Conservation (phyloP, 2,329 filamentous ascomycete species). For the Penicillium sp. region DNA sequence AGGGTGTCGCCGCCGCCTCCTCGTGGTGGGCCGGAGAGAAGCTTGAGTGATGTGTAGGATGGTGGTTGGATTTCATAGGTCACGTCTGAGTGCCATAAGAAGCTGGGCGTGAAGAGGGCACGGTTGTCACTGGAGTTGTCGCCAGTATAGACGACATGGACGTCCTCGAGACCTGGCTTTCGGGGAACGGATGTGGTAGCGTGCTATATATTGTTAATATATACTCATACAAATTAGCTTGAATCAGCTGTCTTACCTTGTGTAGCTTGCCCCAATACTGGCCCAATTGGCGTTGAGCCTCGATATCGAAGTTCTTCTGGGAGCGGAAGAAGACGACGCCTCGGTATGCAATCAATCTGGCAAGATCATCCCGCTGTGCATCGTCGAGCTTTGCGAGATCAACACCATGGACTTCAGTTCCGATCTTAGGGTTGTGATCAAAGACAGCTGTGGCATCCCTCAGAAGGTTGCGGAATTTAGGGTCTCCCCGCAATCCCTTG, state of each 20-base stretch:
- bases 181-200: slow-evolving; percentile 54
- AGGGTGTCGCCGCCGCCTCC: slow-evolving; percentile 58
- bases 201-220: slow-evolving; percentile 35
- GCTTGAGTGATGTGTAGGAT: slow-evolving; percentile 56
- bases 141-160: slow-evolving; percentile 56
- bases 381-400: slow-evolving; percentile 52
- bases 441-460: slow-evolving; percentile 54
- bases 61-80: slow-evolving; percentile 59
- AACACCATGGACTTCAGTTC: slow-evolving; percentile 53
- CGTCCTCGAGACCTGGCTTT: slow-evolving; percentile 52
- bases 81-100: slow-evolving; percentile 57
- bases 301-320: slow-evolving; percentile 54
- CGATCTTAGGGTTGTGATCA: slow-evolving; percentile 57
- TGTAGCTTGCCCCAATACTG: slow-evolving; percentile 54
- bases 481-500: slow-evolving; percentile 55
- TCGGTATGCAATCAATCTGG: slow-evolving; percentile 52
- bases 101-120: slow-evolving; percentile 54
- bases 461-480: slow-evolving; percentile 54
- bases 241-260: slow-evolving; percentile 33
- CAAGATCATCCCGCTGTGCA: slow-evolving; percentile 55
- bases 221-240: background rate
- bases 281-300: slow-evolving; percentile 53
- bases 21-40: slow-evolving; percentile 53
- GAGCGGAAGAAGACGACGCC: slow-evolving; percentile 59
- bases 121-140: slow-evolving; percentile 54